Percentiles rank a stretch among this genome's conserved stretches.
These are phyloP conservation scores for Orychophragmus violaceus DNA, from an alignment of 345 rosid genomes.

Conservation along the genomic window DNA sequence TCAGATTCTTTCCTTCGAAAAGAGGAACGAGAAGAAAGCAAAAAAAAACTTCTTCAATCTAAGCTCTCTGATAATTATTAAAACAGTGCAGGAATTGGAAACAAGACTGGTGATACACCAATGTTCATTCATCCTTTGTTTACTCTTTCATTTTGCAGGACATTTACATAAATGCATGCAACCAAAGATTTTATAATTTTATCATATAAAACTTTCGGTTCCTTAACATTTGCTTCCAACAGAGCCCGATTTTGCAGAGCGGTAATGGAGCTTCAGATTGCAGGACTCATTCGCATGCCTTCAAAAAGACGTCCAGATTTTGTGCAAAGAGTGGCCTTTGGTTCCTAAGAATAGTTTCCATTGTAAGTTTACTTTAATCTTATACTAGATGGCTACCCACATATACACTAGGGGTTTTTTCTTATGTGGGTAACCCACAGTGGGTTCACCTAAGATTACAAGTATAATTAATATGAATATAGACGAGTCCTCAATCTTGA, in stretches of 20 bases:
- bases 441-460: background rate
- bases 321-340: conserved; percentile 87
- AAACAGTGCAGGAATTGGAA: background rate
- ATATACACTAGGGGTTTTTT: background rate
- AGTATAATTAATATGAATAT: background rate
- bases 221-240: conserved; percentile 40
- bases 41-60: too few relatives aligned
- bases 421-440: too few relatives aligned
- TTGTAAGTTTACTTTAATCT: background rate
- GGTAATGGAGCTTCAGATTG: conserved; percentile 77
- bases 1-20: background rate
- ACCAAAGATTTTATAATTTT: background rate
- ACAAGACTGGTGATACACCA: background rate
- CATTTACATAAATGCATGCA: background rate
- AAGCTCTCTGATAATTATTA: background rate
- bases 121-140: background rate
- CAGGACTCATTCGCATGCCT: conserved; percentile 88
- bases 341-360: conserved; percentile 32
- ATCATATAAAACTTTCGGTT: background rate
- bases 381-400: background rate
- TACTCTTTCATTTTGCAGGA: background rate
- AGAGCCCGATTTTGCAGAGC: conserved; percentile 90
- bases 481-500: background rate
- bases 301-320: conserved; percentile 78
- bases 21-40: background rate